Percentiles rank a stretch among this genome's conserved stretches.
phyloP scores from a whole-genome alignment of 2,329 filamentous ascomycete genomes.

The Neofusicoccum ribis region DNA sequence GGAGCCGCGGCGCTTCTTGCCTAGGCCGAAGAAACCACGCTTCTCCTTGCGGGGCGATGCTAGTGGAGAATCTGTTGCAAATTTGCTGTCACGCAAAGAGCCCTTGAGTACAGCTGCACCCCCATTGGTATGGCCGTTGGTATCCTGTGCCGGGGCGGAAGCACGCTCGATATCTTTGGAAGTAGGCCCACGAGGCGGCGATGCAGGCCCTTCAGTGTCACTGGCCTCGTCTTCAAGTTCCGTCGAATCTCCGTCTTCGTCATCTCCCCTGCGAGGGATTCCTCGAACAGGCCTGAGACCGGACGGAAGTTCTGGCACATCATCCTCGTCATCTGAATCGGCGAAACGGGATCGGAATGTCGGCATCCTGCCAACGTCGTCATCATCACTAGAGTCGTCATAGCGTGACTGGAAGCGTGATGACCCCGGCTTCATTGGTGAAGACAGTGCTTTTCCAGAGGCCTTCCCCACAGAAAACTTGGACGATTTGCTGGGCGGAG shows the following conservation, averaged over 20 bases:
- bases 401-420: conserved; percentile 53
- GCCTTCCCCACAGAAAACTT: background rate
- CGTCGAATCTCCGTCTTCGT: conserved; percentile 59
- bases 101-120: conserved; percentile 32
- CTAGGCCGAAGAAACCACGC: conserved; percentile 52
- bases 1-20: conserved; percentile 56
- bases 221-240: conserved; percentile 45
- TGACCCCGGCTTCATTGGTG: background rate
- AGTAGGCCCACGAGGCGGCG: conserved; percentile 41
- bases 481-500: background rate
- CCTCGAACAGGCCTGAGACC: conserved; percentile 57
- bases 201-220: conserved; percentile 35
- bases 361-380: conserved; percentile 32
- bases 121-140: conserved; percentile 25
- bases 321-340: conserved; percentile 56
- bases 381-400: conserved; percentile 67
- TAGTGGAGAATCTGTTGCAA: conserved; percentile 33
- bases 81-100: conserved; percentile 41
- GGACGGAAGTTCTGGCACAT: conserved; percentile 39
- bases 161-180: conserved; percentile 46
- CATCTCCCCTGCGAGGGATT: conserved; percentile 57
- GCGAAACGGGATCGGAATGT: conserved; percentile 50
- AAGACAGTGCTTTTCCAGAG: background rate
- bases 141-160: conserved; percentile 19
- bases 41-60: conserved; percentile 37